Evolutionary conservation across 805 yeast genomes (phyloP), one percentile per base, ranked within the genome.

Genomic region (Schwanniomyces pseudopolymorphus): DNA sequence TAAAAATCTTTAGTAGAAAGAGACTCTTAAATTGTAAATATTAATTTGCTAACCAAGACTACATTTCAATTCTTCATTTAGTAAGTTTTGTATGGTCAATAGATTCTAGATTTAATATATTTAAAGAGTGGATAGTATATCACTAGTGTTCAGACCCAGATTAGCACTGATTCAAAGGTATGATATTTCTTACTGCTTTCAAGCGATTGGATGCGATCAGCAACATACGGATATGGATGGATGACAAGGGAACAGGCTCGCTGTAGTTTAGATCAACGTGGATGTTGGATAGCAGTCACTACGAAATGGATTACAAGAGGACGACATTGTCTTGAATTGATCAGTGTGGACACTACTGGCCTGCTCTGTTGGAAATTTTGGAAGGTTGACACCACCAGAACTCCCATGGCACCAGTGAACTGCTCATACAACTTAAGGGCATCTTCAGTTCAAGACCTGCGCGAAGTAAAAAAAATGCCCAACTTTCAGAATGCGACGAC

Each of bases 21-120:
- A 14, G 19, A 31, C 17, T 31, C 35, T 31, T 31, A 31, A 16
- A 31, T 19, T 31, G 35, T 31, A 31, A 31, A 31, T 31, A 31
- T 14, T 16, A 31, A 31, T 31, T 31, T 31, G 35, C 35, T 31
- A 31, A 27, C 33, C 33, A 27, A 31, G 35, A 31, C 35, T 31
- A 31, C 35, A 31, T 31, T 31, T 31, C 35, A 31, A 31, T 31
- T 31, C 35, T 31, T 31, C 35, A 31, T 14, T 31, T 31, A 16
- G 35, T 31, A 31, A 31, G 35, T 31, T 16, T 31, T 31, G 35
- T 31, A 31, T 31, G 35, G 35, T 31, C 35, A 31, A 31, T 31
- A 31, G 35, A 31, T 31, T 31, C 20, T 31, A 16, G 35, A 31
- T 31, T 31, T 31, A 17, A 31, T 31, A 31, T 31, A 31, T 31